phyloP scores from a whole-genome alignment of 2,329 filamentous ascomycete species.

The Pseudopyricularia cyperi region DNA sequence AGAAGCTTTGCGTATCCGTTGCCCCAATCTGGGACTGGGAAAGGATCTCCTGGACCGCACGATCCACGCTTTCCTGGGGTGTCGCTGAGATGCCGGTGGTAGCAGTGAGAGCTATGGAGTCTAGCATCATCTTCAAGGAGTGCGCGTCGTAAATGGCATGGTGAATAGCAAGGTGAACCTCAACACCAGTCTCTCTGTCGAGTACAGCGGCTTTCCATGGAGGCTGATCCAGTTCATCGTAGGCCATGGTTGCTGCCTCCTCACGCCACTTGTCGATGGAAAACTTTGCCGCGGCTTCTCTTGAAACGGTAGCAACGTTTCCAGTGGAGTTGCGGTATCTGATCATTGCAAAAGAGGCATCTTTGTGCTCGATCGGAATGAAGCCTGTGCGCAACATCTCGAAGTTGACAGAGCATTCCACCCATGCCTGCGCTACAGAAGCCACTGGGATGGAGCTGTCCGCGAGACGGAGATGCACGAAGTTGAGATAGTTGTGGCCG shows the following conservation, averaged over 20 bases:
- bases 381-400: constrained; percentile 72
- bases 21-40: constrained; percentile 14
- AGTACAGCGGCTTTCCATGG: constrained; percentile 51
- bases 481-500: constrained; percentile 65
- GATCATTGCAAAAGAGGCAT: constrained; percentile 62
- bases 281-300: constrained; percentile 10
- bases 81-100: constrained; percentile 9
- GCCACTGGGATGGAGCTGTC: constrained; percentile 4
- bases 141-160: constrained; percentile 80
- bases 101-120: constrained; percentile 31
- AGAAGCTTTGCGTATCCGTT: constrained; percentile 38
- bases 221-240: constrained; percentile 34
- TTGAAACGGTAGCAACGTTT: constrained; percentile 6
- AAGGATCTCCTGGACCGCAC: constrained; percentile 28
- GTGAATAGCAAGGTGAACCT: constrained; percentile 44
- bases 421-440: constrained; percentile 47
- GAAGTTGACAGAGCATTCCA: constrained; percentile 35
- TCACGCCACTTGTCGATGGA: constrained; percentile 23
- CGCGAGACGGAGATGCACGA: constrained; percentile 41
- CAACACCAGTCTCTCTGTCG: constrained; percentile 8
- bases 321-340: not conserved
- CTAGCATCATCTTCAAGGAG: constrained; percentile 53
- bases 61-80: constrained; percentile 13
- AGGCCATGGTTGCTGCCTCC: constrained; percentile 16
- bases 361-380: constrained; percentile 41